These are phyloP conservation scores for Stagonosporopsis cucurbitacearum DNA, from an alignment of 2,329 filamentous ascomycete species.

Conservation along the genomic window DNA sequence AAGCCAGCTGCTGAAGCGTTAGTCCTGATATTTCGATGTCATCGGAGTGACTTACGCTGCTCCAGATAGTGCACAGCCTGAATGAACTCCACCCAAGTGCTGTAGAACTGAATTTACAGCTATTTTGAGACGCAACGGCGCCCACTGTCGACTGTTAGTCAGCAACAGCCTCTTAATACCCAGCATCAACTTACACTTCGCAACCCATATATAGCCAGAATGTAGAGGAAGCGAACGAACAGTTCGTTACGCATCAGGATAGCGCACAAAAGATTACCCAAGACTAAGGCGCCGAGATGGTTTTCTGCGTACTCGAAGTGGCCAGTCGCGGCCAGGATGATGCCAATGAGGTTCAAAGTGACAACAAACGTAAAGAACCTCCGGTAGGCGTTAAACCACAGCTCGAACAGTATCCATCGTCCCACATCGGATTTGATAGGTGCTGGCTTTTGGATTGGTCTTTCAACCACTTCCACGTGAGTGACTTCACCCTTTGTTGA, in stretches of 20 bases:
- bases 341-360: constrained; percentile 39
- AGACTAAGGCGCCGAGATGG: constrained; percentile 42
- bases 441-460: constrained; percentile 26
- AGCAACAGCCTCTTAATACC: not conserved
- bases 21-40: constrained; percentile 6
- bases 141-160: constrained; percentile 33
- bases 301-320: constrained; percentile 42
- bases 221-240: constrained; percentile 42
- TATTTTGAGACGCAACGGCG: constrained; percentile 38
- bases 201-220: constrained; percentile 42
- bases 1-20: constrained; percentile 36
- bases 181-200: constrained; percentile 9
- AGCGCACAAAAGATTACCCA: constrained; percentile 42
- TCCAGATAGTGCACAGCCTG: constrained; percentile 45
- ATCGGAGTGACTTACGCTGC: constrained; percentile 32
- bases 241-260: constrained; percentile 45
- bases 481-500: constrained; percentile 22
- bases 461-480: constrained; percentile 26
- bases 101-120: constrained; percentile 43
- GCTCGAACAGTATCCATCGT: constrained; percentile 39
- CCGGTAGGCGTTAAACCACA: constrained; percentile 48
- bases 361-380: constrained; percentile 46
- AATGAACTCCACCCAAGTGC: constrained; percentile 46
- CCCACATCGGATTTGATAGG: constrained; percentile 33
- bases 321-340: constrained; percentile 37